phyloP scores from a whole-genome alignment of 164 flowering plant species.

The Cinnamomum micranthum region DNA sequence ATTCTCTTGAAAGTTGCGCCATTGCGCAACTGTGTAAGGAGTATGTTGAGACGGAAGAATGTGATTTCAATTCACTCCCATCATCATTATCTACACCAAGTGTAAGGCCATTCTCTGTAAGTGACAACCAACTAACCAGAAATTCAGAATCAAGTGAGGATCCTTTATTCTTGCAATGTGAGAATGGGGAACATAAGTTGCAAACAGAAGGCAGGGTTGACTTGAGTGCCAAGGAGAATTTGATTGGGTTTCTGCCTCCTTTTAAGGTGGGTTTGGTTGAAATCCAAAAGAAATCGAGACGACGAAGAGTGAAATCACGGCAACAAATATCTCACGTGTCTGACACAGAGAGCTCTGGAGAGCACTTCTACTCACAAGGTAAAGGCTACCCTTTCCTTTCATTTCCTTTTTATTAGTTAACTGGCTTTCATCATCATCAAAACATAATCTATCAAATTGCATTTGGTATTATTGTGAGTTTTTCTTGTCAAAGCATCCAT shows the following conservation, averaged over 20 bases:
- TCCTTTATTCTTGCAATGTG: conserved; percentile 14
- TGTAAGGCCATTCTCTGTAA: conserved; percentile 53
- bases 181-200: conserved; percentile 16
- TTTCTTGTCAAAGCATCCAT: no score
- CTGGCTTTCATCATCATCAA: background rate
- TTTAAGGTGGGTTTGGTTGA: conserved; percentile 25
- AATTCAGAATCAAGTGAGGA: conserved; percentile 19
- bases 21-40: conserved; percentile 61
- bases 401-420: background rate
- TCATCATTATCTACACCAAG: conserved; percentile 35
- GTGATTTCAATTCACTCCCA: conserved; percentile 30
- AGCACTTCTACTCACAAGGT: conserved; percentile 29
- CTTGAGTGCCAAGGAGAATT: conserved; percentile 12
- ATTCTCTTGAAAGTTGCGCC: conserved; percentile 66
- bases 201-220: conserved; percentile 6
- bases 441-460: no score
- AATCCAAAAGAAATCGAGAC: conserved; percentile 22
- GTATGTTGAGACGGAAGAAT: conserved; percentile 46
- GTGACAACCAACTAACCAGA: conserved; percentile 50
- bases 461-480: no score
- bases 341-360: conserved; percentile 16
- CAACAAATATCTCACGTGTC: conserved; percentile 21
- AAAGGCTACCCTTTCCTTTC: background rate
- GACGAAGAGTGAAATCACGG: conserved; percentile 22
- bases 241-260: conserved; percentile 36